Base-by-base conservation (phyloP, 345 rosid genomes). In the Lepidium africanum region DNA sequence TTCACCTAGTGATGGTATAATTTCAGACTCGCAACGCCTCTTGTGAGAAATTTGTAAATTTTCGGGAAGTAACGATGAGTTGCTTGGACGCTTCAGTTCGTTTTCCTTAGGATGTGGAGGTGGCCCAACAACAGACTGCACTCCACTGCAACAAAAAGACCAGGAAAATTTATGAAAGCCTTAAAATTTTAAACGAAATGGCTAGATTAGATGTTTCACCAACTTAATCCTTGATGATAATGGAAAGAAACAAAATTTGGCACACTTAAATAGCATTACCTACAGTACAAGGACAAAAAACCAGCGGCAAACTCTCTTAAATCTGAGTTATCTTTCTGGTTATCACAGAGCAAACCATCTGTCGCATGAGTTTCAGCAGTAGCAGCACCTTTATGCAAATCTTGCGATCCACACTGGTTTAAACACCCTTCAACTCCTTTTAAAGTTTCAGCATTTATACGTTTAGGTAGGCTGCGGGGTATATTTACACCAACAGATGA, bases 241-340 rank as follows among this genome's bases (percentile, higher is more conserved):
- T 46, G 7, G 15, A 55, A 51, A 40, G 49, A 67, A 58, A 4
- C 35, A 23, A 70, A 55, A 52, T 9, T 17, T 0, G 8, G 25
- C 27, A 59, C 19, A 67, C 27, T 3, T 11, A 30, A 62, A 46
- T 16, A 46, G 27, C 60, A 59, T 63, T 90, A 93, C 98, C 98
- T 78, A 76, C 96, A 90, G 78, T 90, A 90, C 77, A 93, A 72
- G 72, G 98, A 90, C 86, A 93, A 79, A 78, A 88, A 93, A 63
- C 84, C 84, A 66, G 80, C 77, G 52, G 96, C 84, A 82, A 93
- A 88, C 75, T 85, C 85, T 62, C 81, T 79, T 58, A 93, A 73
- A 56, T 93, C 92, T 54, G 73, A 63, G 69, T 72, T 83, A 71
- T 74, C 76, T 14, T 48, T 73, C 47, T 71, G 69, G 46, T 45